These are phyloP conservation scores for Atkinsonella hypoxylon DNA, from an alignment of 2,329 filamentous ascomycete genomes.

Conservation along the genomic window DNA sequence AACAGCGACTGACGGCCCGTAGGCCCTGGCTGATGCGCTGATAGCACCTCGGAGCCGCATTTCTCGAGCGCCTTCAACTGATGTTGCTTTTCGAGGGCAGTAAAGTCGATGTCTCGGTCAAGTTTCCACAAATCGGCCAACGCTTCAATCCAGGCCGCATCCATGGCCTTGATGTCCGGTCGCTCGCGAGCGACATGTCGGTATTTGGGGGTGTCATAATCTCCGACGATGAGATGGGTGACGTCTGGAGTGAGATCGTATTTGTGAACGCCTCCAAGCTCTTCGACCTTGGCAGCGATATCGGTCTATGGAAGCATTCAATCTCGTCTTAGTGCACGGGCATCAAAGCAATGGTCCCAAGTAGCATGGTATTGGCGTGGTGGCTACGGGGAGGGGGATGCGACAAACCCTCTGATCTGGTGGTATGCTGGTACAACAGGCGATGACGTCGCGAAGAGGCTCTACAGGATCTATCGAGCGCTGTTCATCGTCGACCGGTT, in stretches of 20 bases:
- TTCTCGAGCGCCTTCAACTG: conserved; percentile 51
- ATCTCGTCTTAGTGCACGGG: conserved; percentile 1
- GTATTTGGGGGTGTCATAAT: conserved; percentile 86
- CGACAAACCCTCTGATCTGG: conserved; percentile 60
- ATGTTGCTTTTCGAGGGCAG: conserved; percentile 54
- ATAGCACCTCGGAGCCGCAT: conserved; percentile 29
- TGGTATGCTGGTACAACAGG: conserved; percentile 80
- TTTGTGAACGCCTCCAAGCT: conserved; percentile 81
- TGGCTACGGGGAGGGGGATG: background rate
- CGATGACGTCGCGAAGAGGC: conserved; percentile 58
- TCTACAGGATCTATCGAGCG: conserved; percentile 41
- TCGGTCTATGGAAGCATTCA: conserved; percentile 28
- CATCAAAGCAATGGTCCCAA: background rate
- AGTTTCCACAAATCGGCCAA: conserved; percentile 70
- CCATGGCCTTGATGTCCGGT: conserved; percentile 73
- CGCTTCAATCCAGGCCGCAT: conserved; percentile 72
- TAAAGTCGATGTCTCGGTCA: conserved; percentile 66
- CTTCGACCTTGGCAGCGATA: conserved; percentile 50
- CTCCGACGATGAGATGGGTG: conserved; percentile 86
- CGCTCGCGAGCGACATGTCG: conserved; percentile 85
- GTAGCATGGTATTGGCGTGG: too few relatives aligned
- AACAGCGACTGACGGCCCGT: conserved; percentile 29
- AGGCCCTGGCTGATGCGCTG: conserved; percentile 8
- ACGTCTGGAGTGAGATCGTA: conserved; percentile 92
- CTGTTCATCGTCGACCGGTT: conserved; percentile 14